phyloP scores from a whole-genome alignment of 768 basidiomycete species.

The Cystofilobasidium ferigula region DNA sequence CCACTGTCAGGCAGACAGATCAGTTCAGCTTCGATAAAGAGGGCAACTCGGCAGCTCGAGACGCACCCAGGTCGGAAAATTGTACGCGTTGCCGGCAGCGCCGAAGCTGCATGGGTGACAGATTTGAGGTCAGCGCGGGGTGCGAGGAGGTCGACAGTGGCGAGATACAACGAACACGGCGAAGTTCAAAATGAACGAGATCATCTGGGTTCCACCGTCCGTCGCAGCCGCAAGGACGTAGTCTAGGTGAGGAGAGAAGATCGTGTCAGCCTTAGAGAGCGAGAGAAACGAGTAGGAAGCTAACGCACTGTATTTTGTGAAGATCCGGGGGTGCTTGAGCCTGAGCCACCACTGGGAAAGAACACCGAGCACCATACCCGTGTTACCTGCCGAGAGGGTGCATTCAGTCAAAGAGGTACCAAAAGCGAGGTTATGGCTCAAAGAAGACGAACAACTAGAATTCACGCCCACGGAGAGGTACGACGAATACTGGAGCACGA shows the following conservation, averaged over 20 bases:
- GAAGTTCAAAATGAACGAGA: slow-evolving; percentile 27
- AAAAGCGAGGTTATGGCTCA: no score
- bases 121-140: no score
- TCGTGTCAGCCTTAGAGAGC: no score
- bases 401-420: no score
- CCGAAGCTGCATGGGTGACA: no score
- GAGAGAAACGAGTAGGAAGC: no score
- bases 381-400: no score
- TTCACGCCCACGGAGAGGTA: slow-evolving; percentile 31
- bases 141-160: no score
- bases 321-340: no score
- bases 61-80: slow-evolving; percentile 27
- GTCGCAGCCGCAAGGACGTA: neutral
- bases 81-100: slow-evolving; percentile 30
- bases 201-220: no score
- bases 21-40: neutral
- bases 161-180: no score
- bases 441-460: slow-evolving; percentile 29
- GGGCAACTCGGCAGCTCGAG: no score
- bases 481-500: slow-evolving; percentile 32
- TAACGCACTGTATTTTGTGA: slow-evolving; percentile 34
- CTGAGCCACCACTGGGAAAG: slow-evolving; percentile 35
- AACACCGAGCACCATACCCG: slow-evolving; percentile 30
- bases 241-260: neutral
- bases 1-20: neutral